Evolutionary conservation across 495 filamentous ascomycete genomes (phyloP).

Genomic region (Recurvomyces mirabilis): DNA sequence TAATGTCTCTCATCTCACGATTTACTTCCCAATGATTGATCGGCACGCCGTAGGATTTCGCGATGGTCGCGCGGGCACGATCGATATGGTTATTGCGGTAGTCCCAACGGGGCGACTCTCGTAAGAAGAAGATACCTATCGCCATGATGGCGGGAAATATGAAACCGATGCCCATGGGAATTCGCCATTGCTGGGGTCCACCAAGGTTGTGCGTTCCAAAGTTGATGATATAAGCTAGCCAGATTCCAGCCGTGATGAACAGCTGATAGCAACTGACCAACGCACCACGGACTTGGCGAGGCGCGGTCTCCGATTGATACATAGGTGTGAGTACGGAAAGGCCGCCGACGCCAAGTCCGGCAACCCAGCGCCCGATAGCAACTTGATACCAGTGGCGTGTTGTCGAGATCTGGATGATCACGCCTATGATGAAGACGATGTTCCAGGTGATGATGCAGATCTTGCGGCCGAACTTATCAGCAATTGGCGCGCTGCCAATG

Average conservation of each 20-base stretch:
- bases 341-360: constrained; percentile 26
- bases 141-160: constrained; percentile 66
- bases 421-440: constrained; percentile 25
- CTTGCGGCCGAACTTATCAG: constrained; percentile 25
- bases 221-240: constrained; percentile 71
- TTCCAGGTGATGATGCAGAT: constrained; percentile 23
- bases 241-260: constrained; percentile 79
- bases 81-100: constrained; percentile 28
- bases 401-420: constrained; percentile 29
- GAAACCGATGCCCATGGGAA: constrained; percentile 70
- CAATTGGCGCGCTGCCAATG: constrained; percentile 24
- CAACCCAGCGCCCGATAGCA: constrained; percentile 26
- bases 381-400: constrained; percentile 25
- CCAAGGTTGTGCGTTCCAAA: constrained; percentile 53
- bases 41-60: constrained; percentile 57
- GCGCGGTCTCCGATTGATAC: constrained; percentile 28
- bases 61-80: constrained; percentile 55
- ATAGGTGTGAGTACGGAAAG: constrained; percentile 27
- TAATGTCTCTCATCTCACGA: constrained; percentile 52
- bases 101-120: constrained; percentile 30
- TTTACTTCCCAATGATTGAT: constrained; percentile 51
- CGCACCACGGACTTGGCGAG: constrained; percentile 26
- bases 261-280: constrained; percentile 58
- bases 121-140: constrained; percentile 37
- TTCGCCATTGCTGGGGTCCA: constrained; percentile 57